Evolutionary conservation across 2,329 filamentous ascomycete species (phyloP).

Genomic region (Helminthosporium solani): DNA sequence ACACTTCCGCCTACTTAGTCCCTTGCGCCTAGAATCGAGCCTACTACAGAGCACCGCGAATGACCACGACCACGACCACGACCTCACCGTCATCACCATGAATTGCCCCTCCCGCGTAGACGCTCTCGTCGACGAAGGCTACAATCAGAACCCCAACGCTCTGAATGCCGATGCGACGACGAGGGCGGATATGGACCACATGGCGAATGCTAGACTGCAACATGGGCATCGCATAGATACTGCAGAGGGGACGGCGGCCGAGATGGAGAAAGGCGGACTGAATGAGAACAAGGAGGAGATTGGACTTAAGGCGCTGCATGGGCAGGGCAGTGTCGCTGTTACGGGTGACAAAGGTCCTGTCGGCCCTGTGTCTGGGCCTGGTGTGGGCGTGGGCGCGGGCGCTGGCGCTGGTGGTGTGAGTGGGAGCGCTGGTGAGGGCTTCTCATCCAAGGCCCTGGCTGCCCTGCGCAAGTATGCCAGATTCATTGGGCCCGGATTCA

Average conservation of each 20-base stretch:
- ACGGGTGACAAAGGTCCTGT: slow-evolving; percentile 3
- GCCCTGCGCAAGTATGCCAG: slow-evolving; percentile 52
- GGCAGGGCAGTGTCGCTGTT: slow-evolving; percentile 6
- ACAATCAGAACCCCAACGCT: slow-evolving; percentile 62
- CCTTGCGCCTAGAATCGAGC: no score
- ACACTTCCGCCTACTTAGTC: no score
- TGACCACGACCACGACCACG: neutral
- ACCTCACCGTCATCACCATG: slow-evolving; percentile 46
- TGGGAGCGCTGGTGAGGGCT: slow-evolving; percentile 1
- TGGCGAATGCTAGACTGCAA: slow-evolving; percentile 59
- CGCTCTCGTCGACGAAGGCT: slow-evolving; percentile 52
- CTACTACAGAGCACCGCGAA: neutral
- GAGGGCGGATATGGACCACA: slow-evolving; percentile 61
- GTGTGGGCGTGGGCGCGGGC: slow-evolving; percentile 1
- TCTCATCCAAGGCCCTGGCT: slow-evolving; percentile 5
- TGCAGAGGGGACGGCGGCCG: slow-evolving; percentile 6
- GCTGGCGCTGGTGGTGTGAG: slow-evolving; percentile 1
- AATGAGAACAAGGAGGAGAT: slow-evolving; percentile 7
- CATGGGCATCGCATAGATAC: slow-evolving; percentile 42
- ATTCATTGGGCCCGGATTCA: slow-evolving; percentile 68
- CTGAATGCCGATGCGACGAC: slow-evolving; percentile 63
- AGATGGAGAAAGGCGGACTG: slow-evolving; percentile 12
- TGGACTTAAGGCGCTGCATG: slow-evolving; percentile 6
- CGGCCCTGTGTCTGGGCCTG: neutral
- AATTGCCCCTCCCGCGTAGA: slow-evolving; percentile 66